Evolutionary conservation across 108 stramenopile genomes (phyloP), one percentile per base, ranked within the genome.

Genomic region (Pseudonitzschia pungens): DNA sequence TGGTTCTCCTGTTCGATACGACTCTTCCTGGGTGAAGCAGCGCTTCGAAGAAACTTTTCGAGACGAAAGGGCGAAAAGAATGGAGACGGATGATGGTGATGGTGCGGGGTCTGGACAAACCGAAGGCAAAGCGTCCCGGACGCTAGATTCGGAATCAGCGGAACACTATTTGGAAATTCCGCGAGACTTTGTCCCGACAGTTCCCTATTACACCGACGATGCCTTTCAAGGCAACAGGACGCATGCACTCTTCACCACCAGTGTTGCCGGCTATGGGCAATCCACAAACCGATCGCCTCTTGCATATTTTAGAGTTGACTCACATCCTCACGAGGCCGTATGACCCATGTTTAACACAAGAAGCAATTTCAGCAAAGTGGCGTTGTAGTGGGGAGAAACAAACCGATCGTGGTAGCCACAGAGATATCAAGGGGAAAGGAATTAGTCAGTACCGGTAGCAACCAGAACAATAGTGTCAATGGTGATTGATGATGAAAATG

Each of bases 271-370:
- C 68, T 60, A 83, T 92, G 65, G 97, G 97, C 15, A 98, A 96
- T 82, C 97, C 95, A n/a, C 96, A 96, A 65, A 98, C 96, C 0
- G 97, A 98, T 79, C 58, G 72, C 31, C 73, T 98, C 14, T 71
- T 98, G 64, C 42, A 73, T 11, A 80, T 87, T 33, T 73, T 98
- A 27, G 92, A 87, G 5, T 69, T 96, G 62, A 71, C 77, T n/a
- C 97, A 98, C 71, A 74, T 77, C 12, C 74, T 90, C 0, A 96
- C 95, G 10, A 76, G 91, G 56, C 91, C 92, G 41, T 96, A 77
- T 66, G 73, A 59, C 59, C 16, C 50, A 14, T 0, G 8, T 15
- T 44, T 62, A 15, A 72, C 69, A 3, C 65, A 62, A 1, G 54
- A 63, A 31, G 40, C 5, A 8, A 51, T 76, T 27, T 45, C 74